Evolutionary conservation across 345 rosid species (phyloP).

Genomic region (Carallia pectinifolia): DNA sequence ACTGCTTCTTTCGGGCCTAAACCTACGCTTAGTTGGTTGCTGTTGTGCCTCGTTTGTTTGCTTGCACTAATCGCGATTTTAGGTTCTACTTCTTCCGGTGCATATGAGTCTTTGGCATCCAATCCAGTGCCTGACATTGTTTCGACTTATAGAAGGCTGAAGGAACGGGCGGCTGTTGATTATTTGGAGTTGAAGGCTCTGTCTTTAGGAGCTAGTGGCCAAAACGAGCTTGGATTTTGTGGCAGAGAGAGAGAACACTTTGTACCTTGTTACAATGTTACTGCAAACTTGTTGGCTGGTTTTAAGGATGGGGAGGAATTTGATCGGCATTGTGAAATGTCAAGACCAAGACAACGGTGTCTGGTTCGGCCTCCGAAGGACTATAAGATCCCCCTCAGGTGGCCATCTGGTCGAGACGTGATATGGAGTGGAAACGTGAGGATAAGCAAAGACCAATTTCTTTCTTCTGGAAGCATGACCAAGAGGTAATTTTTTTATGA

Average conservation of each 20-base stretch:
- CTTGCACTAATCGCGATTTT: slow-evolving; percentile 66
- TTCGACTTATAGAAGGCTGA: slow-evolving; percentile 75
- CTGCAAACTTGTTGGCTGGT: slow-evolving; percentile 70
- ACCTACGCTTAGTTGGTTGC: slow-evolving; percentile 59
- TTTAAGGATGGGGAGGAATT: slow-evolving; percentile 81
- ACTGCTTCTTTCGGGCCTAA: slow-evolving; percentile 64
- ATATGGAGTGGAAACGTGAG: slow-evolving; percentile 96
- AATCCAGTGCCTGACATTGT: slow-evolving; percentile 53
- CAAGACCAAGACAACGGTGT: slow-evolving; percentile 51
- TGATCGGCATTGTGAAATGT: slow-evolving; percentile 83
- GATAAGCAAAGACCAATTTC: slow-evolving; percentile 95
- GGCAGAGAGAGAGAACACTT: slow-evolving; percentile 85
- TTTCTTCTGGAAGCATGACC: slow-evolving; percentile 94
- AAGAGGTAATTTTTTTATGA: slow-evolving; percentile 52
- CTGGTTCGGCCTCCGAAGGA: slow-evolving; percentile 93
- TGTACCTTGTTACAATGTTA: slow-evolving; percentile 86
- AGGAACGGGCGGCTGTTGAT: slow-evolving; percentile 84
- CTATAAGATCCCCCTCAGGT: slow-evolving; percentile 84
- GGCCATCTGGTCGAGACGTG: slow-evolving; percentile 95
- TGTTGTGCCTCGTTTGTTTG: slow-evolving; percentile 60
- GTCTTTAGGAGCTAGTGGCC: slow-evolving; percentile 49
- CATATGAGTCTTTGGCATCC: slow-evolving; percentile 48
- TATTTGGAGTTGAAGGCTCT: slow-evolving; percentile 75
- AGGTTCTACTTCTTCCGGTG: slow-evolving; percentile 58
- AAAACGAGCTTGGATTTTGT: slow-evolving; percentile 66